A percentile compares a stretch with the other conserved stretches of the same genome.
phyloP scores from a whole-genome alignment of 192 early-diverging fungal genomes.

The Pecoramyces ruminantium region DNA sequence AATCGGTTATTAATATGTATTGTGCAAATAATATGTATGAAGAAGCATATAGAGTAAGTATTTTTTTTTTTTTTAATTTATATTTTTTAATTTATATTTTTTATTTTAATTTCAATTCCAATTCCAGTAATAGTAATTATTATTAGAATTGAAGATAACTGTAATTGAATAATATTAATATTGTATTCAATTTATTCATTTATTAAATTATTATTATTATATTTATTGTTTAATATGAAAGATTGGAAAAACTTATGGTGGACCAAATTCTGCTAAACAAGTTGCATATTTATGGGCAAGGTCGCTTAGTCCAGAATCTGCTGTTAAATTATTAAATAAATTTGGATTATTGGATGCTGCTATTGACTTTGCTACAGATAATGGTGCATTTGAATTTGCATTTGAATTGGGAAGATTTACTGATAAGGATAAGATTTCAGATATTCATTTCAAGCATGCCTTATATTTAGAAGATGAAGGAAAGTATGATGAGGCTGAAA shows the following conservation, averaged over 20 bases:
- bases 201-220: neutral
- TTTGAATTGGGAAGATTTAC: slow-evolving; percentile 42
- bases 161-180: too few species aligned
- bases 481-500: slow-evolving; percentile 41
- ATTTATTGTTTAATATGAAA: neutral
- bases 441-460: slow-evolving; percentile 50
- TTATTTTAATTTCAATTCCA: too few species aligned
- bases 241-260: slow-evolving; percentile 38
- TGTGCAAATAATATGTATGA: slow-evolving; percentile 45
- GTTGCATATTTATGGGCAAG: slow-evolving; percentile 50
- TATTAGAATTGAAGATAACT: too few species aligned
- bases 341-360: slow-evolving; percentile 39
- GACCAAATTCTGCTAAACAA: slow-evolving; percentile 34
- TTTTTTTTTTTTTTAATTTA: too few species aligned
- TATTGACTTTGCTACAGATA: slow-evolving; percentile 48
- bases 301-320: slow-evolving; percentile 41
- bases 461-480: slow-evolving; percentile 21
- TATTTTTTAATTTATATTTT: too few species aligned
- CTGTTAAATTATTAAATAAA: slow-evolving; percentile 42
- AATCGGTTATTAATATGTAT: slow-evolving; percentile 49
- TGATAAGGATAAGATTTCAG: slow-evolving; percentile 37
- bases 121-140: too few species aligned
- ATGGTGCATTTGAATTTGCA: slow-evolving; percentile 48
- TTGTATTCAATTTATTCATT: too few species aligned
- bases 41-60: slow-evolving; percentile 36